Percentiles rank a stretch among this genome's conserved stretches.
Conservation (phyloP, 73 alveolate genomes). For the Strombidium stylifer region DNA sequence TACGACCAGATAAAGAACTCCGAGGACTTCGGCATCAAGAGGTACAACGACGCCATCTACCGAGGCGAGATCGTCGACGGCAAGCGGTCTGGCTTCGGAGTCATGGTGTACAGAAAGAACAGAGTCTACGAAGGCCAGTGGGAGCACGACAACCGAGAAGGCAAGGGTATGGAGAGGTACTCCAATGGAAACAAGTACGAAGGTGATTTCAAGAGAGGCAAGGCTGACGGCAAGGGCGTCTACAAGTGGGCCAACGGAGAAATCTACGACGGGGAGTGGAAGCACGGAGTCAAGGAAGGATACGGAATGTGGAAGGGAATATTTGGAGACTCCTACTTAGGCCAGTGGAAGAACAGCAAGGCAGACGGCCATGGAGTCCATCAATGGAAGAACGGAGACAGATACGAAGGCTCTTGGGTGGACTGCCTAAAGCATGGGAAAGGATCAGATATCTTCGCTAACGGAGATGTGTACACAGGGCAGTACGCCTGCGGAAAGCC, state of each 20-base stretch:
- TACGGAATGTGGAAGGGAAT: slow-evolving; percentile 43
- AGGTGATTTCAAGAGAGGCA: slow-evolving; percentile 54
- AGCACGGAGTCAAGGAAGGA: slow-evolving; percentile 46
- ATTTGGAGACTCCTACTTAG: slow-evolving; percentile 17
- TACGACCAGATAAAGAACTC: neutral
- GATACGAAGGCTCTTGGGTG: slow-evolving; percentile 64
- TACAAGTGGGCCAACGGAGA: slow-evolving; percentile 54
- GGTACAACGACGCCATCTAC: slow-evolving; percentile 15
- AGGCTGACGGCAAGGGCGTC: slow-evolving; percentile 55
- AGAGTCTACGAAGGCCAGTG: slow-evolving; percentile 17
- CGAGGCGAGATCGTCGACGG: slow-evolving; percentile 5
- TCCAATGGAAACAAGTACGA: slow-evolving; percentile 54
- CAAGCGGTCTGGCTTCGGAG: slow-evolving; percentile 2
- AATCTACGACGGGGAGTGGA: slow-evolving; percentile 59
- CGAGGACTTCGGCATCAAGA: slow-evolving; percentile 2
- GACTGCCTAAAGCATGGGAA: slow-evolving; percentile 54
- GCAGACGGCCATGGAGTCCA: slow-evolving; percentile 31
- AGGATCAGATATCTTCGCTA: slow-evolving; percentile 60
- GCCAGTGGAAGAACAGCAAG: slow-evolving; percentile 20
- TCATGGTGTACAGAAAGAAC: slow-evolving; percentile 5
- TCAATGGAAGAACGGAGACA: slow-evolving; percentile 48
- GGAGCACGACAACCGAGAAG: slow-evolving; percentile 9
- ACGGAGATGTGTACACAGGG: slow-evolving; percentile 56
- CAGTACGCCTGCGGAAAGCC: slow-evolving; percentile 57
- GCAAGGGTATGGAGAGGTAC: slow-evolving; percentile 14